Conservation (phyloP, 495 filamentous ascomycete species). For the Opeltia flavorubescens region DNA sequence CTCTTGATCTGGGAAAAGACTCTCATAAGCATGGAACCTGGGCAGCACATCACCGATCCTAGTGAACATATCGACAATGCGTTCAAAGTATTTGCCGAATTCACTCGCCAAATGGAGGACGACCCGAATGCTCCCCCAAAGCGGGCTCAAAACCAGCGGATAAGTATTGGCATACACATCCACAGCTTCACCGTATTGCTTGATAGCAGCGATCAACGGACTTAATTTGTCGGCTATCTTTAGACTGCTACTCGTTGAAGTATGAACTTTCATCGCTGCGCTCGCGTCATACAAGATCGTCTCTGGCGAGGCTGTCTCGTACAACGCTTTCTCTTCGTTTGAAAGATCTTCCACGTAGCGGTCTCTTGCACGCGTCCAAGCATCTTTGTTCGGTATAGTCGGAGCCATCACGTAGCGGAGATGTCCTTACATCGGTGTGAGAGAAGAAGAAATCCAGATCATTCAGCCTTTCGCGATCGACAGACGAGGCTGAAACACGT, state of each 20-base stretch:
- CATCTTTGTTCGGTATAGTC: background rate
- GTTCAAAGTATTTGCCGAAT: conserved; percentile 23
- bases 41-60: conserved; percentile 27
- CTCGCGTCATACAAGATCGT: conserved; percentile 21
- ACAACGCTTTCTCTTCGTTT: conserved; percentile 15
- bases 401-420: no score
- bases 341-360: conserved; percentile 21
- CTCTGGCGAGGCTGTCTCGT: conserved; percentile 14
- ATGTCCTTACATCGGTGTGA: no score
- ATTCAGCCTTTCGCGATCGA: background rate
- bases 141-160: conserved; percentile 21
- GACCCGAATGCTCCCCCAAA: conserved; percentile 30
- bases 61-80: conserved; percentile 24
- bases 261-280: conserved; percentile 17
- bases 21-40: conserved; percentile 20
- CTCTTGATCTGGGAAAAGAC: conserved; percentile 20
- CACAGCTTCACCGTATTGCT: conserved; percentile 26
- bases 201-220: conserved; percentile 23
- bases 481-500: background rate
- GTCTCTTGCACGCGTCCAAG: conserved; percentile 18
- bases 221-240: conserved; percentile 12
- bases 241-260: conserved; percentile 16
- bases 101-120: conserved; percentile 23
- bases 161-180: conserved; percentile 25
- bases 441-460: background rate